Evolutionary conservation across 1,139 yeast genomes (phyloP).

Genomic region (Debaryomyces psychrophilus): DNA sequence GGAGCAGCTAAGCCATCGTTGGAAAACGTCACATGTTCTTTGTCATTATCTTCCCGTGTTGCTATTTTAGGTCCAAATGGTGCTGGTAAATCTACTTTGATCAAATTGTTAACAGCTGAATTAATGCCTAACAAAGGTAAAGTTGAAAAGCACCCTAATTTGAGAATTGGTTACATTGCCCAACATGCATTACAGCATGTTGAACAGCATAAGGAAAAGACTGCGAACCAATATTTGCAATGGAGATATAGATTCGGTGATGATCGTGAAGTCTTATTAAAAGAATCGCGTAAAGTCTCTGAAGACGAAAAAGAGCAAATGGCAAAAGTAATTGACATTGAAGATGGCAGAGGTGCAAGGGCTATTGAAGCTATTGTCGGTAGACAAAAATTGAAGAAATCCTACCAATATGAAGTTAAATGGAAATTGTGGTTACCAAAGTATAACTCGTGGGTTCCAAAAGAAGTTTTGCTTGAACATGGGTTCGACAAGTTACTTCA

Average conservation of each 20-base stretch:
- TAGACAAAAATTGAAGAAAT: conserved; percentile 92
- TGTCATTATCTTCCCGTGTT: conserved; percentile 91
- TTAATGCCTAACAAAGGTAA: conserved; percentile 82
- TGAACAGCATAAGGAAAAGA: conserved; percentile 94
- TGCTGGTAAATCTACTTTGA: conserved; percentile 97
- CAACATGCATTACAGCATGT: conserved; percentile 98
- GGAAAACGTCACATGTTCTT: conserved; percentile 76
- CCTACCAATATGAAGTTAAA: conserved; percentile 95
- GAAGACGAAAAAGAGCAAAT: conserved; percentile 82
- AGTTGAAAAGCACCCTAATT: conserved; percentile 96
- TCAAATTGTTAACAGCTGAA: conserved; percentile 91
- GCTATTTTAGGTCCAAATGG: conserved; percentile 98
- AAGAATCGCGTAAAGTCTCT: conserved; percentile 87
- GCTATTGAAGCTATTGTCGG: conserved; percentile 93
- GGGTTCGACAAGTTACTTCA: conserved; percentile 90
- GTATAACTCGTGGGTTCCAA: conserved; percentile 91
- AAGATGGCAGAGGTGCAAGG: conserved; percentile 89
- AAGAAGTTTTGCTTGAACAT: conserved; percentile 73
- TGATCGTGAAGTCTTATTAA: conserved; percentile 92
- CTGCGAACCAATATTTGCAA: conserved; percentile 95
- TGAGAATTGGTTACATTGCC: conserved; percentile 97
- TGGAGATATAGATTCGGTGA: conserved; percentile 99
- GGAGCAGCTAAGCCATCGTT: conserved; percentile 87
- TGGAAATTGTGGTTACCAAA: conserved; percentile 95
- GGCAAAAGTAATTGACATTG: conserved; percentile 76